Evolutionary conservation across 2,329 filamentous ascomycete species (phyloP), one percentile per base, ranked within the genome.

Genomic region (Aspergillus alliaceus): DNA sequence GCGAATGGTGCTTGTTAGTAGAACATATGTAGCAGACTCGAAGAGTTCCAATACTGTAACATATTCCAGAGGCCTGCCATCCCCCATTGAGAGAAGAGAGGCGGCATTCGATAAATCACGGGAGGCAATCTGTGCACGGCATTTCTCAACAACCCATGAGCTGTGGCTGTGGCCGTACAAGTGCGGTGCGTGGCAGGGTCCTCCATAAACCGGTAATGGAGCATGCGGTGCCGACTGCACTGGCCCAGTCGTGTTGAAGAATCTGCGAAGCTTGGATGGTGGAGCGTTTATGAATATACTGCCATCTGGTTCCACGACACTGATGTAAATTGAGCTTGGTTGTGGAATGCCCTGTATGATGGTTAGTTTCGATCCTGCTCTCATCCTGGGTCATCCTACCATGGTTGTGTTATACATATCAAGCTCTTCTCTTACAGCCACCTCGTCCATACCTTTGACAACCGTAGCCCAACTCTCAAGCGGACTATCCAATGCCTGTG

Each of bases 131-230:
- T 39, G 0, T 2, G 18, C 7, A 39, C 35, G 35, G n/a, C 15
- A 20, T 22, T 20, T 4, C 35, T 39, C 9, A 6, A 39, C 35
- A 18, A 12, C 18, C 35, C 35, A 39, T 8, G 35, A 8, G n/a
- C 35, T 39, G 18, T 39, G 18, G 35, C n/a, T 25, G 4, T 22
- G 6, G 25, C 44, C 69, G 64, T 86, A 87, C 3, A 79, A 75
- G 42, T 79, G 78, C 51, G 70, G 75, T 15, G 82, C 78, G 59
- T 73, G 70, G 29, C 69, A 71, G 1, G 71, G 52, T 5, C 70
- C 70, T 0, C 63, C 63, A 55, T 68, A 70, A 0, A 72, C 66
- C 1, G 69, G 68, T 14, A 73, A 39, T 12, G 57, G 49, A 11
- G 62, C 51, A 51, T 59, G 62, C 25, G 62, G 65, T 27, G 54